Conservation (phyloP, 1,284 basidiomycete genomes). For the Naganishia sp. region DNA sequence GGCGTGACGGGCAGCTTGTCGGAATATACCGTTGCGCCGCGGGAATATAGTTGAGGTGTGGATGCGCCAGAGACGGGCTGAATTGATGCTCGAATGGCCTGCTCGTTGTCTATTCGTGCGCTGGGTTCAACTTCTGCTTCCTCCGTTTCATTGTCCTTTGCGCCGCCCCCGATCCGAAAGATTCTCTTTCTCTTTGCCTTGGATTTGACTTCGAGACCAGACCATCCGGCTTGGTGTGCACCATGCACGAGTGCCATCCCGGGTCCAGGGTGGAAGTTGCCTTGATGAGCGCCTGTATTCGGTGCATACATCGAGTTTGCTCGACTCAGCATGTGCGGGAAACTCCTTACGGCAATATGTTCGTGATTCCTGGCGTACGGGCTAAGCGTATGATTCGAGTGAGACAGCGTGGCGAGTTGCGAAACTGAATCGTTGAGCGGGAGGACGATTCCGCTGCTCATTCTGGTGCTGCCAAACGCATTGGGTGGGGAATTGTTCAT, state of each 20-base stretch:
- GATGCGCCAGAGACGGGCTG: constrained; percentile 16
- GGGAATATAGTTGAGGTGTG: constrained; percentile 18
- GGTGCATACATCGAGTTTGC: constrained; percentile 42
- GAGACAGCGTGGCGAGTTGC: constrained; percentile 76
- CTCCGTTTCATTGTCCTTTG: not conserved
- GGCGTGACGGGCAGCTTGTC: constrained; percentile 24
- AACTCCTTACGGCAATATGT: constrained; percentile 85
- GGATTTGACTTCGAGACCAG: constrained; percentile 8
- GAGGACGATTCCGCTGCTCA: constrained; percentile 61
- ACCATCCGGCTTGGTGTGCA: constrained; percentile 5
- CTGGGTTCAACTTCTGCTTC: not conserved
- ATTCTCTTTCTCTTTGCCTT: constrained; percentile 31
- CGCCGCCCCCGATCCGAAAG: constrained; percentile 7
- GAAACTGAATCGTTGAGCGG: constrained; percentile 75
- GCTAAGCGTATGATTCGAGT: constrained; percentile 85
- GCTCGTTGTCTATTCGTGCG: not conserved
- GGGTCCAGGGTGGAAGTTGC: constrained; percentile 1
- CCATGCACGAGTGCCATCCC: not conserved
- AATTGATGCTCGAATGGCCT: not conserved
- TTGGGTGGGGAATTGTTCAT: constrained; percentile 22
- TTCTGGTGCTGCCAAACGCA: constrained; percentile 7
- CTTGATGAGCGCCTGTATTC: not conserved
- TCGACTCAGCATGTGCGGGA: constrained; percentile 61
- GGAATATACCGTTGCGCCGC: constrained; percentile 12
- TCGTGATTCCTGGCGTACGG: constrained; percentile 84